Evolutionary conservation across 208 protist genomes (phyloP).

Genomic region (Trypanosoma scelopori): DNA sequence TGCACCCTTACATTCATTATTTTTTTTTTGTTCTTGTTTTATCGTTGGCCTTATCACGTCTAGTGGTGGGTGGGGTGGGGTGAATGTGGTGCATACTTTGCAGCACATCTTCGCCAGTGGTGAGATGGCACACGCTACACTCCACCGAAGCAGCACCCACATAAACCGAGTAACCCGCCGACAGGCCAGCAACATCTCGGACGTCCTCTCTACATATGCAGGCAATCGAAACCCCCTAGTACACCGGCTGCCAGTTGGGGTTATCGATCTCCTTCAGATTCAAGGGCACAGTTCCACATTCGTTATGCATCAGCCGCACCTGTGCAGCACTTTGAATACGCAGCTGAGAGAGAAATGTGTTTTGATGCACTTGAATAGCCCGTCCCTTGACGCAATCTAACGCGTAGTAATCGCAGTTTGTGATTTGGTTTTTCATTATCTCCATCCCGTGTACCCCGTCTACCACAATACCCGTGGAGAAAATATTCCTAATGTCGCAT

Average conservation of each 20-base stretch:
- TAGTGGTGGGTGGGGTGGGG: too few relatives aligned
- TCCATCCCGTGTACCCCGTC: slow-evolving; percentile 55
- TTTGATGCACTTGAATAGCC: slow-evolving; percentile 53
- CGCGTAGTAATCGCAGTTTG: slow-evolving; percentile 78
- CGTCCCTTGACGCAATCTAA: slow-evolving; percentile 61
- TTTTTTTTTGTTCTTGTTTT: too few relatives aligned
- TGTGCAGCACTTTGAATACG: slow-evolving; percentile 59
- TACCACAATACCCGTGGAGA: slow-evolving; percentile 56
- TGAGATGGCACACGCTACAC: too few relatives aligned
- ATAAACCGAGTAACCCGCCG: neutral
- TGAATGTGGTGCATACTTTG: too few relatives aligned
- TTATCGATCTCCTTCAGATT: slow-evolving; percentile 61
- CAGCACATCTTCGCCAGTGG: too few relatives aligned
- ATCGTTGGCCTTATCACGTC: too few relatives aligned
- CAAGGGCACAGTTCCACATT: slow-evolving; percentile 53
- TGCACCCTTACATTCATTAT: too few relatives aligned
- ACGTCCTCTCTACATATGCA: slow-evolving; percentile 5
- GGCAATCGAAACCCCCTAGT: slow-evolving; percentile 36
- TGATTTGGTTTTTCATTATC: slow-evolving; percentile 46
- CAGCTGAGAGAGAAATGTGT: slow-evolving; percentile 58
- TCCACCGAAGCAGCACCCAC: neutral
- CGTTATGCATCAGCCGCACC: slow-evolving; percentile 65
- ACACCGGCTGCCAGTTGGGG: slow-evolving; percentile 63
- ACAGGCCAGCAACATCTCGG: too few relatives aligned
- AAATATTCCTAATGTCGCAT: slow-evolving; percentile 59